Evolutionary conservation across 306 rosid species (phyloP).

Genomic region (Pyrus bretschneideri): DNA sequence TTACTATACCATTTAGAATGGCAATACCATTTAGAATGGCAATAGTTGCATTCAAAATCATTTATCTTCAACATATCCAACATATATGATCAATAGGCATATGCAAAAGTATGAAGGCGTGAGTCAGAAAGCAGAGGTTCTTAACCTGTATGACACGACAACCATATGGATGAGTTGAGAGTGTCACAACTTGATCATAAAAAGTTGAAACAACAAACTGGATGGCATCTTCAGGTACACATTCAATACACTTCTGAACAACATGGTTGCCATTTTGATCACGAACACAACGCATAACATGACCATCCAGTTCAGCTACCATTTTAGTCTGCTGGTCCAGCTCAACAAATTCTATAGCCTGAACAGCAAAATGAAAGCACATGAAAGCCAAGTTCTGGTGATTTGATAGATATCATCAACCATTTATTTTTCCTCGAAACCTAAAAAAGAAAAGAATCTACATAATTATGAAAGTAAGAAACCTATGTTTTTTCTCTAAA

Average conservation of each 20-base stretch:
- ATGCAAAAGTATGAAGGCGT: not conserved
- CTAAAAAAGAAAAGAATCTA: not conserved
- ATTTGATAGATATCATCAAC: not conserved
- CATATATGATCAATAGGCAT: not conserved
- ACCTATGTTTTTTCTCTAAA: not conserved
- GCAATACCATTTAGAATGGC: not conserved
- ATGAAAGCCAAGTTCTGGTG: not conserved
- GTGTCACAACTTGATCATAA: conserved; percentile 81
- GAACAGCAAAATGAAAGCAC: not conserved
- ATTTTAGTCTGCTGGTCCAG: conserved; percentile 79
- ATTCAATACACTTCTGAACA: conserved; percentile 93
- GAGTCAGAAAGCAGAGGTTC: not conserved
- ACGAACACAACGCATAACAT: conserved; percentile 91
- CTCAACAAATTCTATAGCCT: conserved; percentile 95
- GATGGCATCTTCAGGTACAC: conserved; percentile 82
- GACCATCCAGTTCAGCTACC: conserved; percentile 87
- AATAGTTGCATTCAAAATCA: not conserved
- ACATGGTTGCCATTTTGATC: conserved; percentile 99
- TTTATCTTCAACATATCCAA: not conserved
- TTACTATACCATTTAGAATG: not conserved
- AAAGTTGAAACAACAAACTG: conserved; percentile 78
- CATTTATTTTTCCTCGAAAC: not conserved
- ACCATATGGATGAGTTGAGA: conserved; percentile 98
- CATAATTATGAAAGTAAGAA: not conserved
- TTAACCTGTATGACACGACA: conserved; percentile 91